Evolutionary conservation across 108 stramenopile species (phyloP).

Genomic region (Conticribra guillardii): DNA sequence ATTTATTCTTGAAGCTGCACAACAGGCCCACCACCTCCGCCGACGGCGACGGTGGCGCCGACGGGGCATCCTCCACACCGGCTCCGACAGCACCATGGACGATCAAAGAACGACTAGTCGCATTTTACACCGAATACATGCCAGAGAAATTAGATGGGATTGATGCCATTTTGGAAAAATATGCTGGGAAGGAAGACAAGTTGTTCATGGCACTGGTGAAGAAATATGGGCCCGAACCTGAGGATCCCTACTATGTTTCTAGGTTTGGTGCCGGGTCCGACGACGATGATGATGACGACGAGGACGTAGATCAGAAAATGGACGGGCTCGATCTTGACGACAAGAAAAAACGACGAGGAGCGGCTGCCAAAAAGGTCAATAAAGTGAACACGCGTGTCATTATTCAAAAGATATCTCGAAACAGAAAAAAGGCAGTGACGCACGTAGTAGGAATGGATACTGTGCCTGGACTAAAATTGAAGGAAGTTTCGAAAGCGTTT

Average conservation of each 20-base stretch:
- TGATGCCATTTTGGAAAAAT: constrained; percentile 78
- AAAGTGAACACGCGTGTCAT: constrained; percentile 76
- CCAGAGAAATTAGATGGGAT: constrained; percentile 82
- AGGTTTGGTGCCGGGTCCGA: constrained; percentile 61
- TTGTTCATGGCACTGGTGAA: constrained; percentile 81
- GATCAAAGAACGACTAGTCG: constrained; percentile 67
- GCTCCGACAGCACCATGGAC: constrained; percentile 79
- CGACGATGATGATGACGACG: constrained; percentile 58
- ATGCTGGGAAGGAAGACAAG: constrained; percentile 92
- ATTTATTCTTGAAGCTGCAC: constrained; percentile 49
- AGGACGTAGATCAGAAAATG: constrained; percentile 31
- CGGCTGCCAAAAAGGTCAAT: constrained; percentile 68
- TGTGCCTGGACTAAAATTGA: constrained; percentile 88
- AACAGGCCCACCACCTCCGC: background rate
- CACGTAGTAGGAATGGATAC: constrained; percentile 92
- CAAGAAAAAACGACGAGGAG: constrained; percentile 82
- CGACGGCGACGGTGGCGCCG: background rate
- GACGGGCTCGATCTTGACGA: constrained; percentile 49
- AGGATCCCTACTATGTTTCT: constrained; percentile 75
- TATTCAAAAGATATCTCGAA: constrained; percentile 80
- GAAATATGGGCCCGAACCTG: constrained; percentile 92
- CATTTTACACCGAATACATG: constrained; percentile 87
- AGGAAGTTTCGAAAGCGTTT: constrained; percentile 93
- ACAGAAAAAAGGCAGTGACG: constrained; percentile 89
- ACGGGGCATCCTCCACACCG: constrained; percentile 1